phyloP scores from a whole-genome alignment of 495 filamentous ascomycete genomes.

The Cudoniella acicularis region DNA sequence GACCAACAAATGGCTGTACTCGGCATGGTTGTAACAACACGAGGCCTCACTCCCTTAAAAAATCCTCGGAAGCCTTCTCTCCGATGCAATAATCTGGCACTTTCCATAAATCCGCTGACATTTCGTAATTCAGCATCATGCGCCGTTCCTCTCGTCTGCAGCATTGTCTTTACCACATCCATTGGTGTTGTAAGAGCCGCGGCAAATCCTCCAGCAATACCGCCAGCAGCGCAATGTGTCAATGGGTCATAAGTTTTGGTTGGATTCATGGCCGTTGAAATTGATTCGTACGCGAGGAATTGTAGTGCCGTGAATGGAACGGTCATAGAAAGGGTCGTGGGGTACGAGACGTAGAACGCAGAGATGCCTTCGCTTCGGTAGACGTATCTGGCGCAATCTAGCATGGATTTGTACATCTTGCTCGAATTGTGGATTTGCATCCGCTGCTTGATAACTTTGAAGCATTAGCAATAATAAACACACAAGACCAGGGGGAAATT shows the following conservation, averaged over 20 bases:
- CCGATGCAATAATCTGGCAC: slow-evolving; percentile 76
- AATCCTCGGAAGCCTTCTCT: slow-evolving; percentile 85
- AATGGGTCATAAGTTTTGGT: slow-evolving; percentile 79
- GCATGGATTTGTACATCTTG: slow-evolving; percentile 72
- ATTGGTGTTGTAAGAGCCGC: slow-evolving; percentile 92
- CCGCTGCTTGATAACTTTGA: slow-evolving; percentile 92
- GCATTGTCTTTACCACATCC: slow-evolving; percentile 95
- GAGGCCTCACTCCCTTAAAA: slow-evolving; percentile 84
- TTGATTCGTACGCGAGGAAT: slow-evolving; percentile 94
- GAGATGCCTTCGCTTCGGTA: slow-evolving; percentile 83
- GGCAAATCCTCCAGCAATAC: slow-evolving; percentile 87
- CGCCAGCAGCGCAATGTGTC: slow-evolving; percentile 89
- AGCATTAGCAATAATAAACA: slow-evolving; percentile 20
- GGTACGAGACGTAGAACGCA: slow-evolving; percentile 98
- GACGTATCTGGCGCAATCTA: slow-evolving; percentile 79
- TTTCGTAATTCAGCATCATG: slow-evolving; percentile 78
- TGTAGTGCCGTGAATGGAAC: slow-evolving; percentile 96
- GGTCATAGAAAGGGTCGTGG: slow-evolving; percentile 97
- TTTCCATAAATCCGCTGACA: slow-evolving; percentile 76
- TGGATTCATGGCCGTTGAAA: slow-evolving; percentile 91
- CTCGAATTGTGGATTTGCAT: slow-evolving; percentile 98
- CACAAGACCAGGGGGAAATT: slow-evolving; percentile 27
- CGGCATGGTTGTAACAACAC: slow-evolving; percentile 95
- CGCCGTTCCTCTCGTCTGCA: slow-evolving; percentile 86
- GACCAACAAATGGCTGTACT: slow-evolving; percentile 99